These are phyloP conservation scores for Claviceps arundinis DNA, from an alignment of 2,329 filamentous ascomycete genomes.

Conservation along the genomic window DNA sequence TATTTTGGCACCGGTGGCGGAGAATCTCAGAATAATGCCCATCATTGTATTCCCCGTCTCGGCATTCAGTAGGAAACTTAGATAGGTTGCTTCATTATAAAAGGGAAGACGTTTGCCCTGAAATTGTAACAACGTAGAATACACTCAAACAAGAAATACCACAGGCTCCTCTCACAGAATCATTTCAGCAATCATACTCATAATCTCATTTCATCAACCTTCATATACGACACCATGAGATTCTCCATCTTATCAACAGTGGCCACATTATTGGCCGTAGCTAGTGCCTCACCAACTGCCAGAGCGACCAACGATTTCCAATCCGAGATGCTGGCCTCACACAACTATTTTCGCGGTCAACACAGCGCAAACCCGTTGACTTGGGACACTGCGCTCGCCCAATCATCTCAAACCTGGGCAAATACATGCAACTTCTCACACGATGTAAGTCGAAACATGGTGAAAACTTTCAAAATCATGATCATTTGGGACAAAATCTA, in stretches of 20 bases:
- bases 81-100: not conserved
- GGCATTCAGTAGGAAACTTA: not conserved
- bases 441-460: not conserved
- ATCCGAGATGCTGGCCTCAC: not conserved
- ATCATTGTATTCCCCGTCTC: not conserved
- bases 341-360: constrained; percentile 1
- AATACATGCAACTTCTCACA: not conserved
- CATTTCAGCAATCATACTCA: not conserved
- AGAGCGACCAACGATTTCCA: not conserved
- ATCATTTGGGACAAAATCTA: not conserved
- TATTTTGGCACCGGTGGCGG: not conserved
- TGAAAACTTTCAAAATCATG: no score
- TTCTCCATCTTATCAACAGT: not conserved
- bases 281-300: not conserved
- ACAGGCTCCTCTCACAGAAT: no score
- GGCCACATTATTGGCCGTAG: not conserved
- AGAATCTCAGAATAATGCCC: not conserved
- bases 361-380: not conserved
- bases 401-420: not conserved
- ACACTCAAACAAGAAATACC: not conserved
- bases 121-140: not conserved
- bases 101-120: not conserved
- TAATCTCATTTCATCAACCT: no score
- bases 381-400: not conserved
- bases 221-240: not conserved